Conservation (phyloP, 768 basidiomycete genomes). For the Boletellus emodensis region DNA sequence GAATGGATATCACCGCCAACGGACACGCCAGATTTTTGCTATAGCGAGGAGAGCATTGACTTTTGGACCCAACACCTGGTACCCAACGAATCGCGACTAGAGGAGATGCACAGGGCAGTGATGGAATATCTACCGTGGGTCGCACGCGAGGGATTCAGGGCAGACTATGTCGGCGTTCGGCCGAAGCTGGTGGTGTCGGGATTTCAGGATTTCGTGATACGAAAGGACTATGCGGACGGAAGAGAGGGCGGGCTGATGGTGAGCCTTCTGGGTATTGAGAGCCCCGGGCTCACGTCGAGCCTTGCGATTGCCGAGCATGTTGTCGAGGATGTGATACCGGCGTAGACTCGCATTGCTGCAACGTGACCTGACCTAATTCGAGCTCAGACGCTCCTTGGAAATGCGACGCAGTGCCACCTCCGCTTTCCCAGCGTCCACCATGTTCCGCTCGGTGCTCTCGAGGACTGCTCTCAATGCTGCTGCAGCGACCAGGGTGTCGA, state of each 20-base stretch:
- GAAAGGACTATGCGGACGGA: conserved; percentile 54
- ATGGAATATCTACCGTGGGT: conserved; percentile 69
- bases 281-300: conserved; percentile 84
- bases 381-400: conserved; percentile 20
- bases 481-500: conserved; percentile 41
- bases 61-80: conserved; percentile 72
- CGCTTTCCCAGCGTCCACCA: conserved; percentile 40
- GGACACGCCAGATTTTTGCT: conserved; percentile 22
- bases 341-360: neutral
- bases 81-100: conserved; percentile 56
- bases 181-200: conserved; percentile 84
- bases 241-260: conserved; percentile 51
- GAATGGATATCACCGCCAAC: conserved; percentile 72
- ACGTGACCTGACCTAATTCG: conserved; percentile 8
- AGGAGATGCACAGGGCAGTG: conserved; percentile 71
- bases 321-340: conserved; percentile 49
- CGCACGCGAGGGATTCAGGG: conserved; percentile 53
- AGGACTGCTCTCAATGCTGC: conserved; percentile 44
- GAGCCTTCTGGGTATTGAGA: conserved; percentile 86
- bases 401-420: neutral
- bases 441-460: conserved; percentile 65
- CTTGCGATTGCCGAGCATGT: conserved; percentile 86
- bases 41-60: conserved; percentile 49
- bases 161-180: conserved; percentile 83
- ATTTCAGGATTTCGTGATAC: conserved; percentile 82